Conservation (phyloP, 305 asterid species). For the Fraxinus platypoda region DNA sequence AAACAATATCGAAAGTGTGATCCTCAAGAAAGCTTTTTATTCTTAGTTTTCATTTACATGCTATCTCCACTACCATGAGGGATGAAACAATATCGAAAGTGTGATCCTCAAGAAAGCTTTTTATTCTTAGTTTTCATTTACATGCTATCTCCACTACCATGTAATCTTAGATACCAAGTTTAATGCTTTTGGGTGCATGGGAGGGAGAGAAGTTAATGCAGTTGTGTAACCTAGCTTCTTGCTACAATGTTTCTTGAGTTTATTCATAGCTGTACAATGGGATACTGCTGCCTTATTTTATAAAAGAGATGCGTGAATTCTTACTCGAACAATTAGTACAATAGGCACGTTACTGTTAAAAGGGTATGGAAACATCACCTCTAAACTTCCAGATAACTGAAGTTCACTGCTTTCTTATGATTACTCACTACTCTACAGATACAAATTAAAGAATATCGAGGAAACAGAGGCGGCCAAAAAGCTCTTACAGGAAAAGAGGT, state of each 20-base stretch:
- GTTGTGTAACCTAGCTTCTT: not conserved
- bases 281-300: not conserved
- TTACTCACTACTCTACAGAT: constrained; percentile 45
- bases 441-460: constrained; percentile 85
- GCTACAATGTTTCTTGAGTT: not conserved
- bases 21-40: not conserved
- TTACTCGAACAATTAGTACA: not conserved
- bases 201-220: not conserved
- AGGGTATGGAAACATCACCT: not conserved
- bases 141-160: not conserved
- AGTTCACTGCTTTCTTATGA: constrained; percentile 19
- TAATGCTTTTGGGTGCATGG: not conserved
- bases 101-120: not conserved
- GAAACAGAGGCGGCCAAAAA: constrained; percentile 99
- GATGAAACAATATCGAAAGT: not conserved
- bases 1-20: not conserved
- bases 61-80: constrained; percentile 6
- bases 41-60: constrained; percentile 2
- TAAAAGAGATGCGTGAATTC: not conserved
- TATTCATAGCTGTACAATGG: constrained; percentile 4
- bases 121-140: not conserved
- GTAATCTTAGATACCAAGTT: not conserved
- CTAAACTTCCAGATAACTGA: constrained; percentile 8
- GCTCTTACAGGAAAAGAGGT: constrained; percentile 93
- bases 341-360: not conserved